phyloP scores from a whole-genome alignment of 352 stramenopile genomes.

The Pseudoperonospora humuli region DNA sequence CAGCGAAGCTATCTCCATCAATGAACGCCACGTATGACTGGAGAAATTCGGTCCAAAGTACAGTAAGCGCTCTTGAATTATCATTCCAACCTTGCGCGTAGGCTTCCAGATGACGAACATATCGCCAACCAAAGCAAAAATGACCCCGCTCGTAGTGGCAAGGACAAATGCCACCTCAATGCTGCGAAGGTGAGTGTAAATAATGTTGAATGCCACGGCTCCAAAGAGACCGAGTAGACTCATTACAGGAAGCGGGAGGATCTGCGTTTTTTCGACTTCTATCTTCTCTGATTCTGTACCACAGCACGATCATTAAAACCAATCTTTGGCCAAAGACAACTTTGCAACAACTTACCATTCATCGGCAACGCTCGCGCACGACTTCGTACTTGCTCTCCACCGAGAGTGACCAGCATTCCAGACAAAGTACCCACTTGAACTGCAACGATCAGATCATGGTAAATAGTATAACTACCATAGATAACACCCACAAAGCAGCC shows the following conservation, averaged over 20 bases:
- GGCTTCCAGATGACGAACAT: constrained; percentile 85
- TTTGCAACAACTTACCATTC: constrained; percentile 23
- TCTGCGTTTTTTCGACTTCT: constrained; percentile 50
- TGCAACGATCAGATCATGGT: constrained; percentile 64
- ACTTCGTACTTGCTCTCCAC: constrained; percentile 66
- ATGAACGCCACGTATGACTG: constrained; percentile 43
- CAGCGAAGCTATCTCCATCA: constrained; percentile 47
- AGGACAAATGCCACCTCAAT: constrained; percentile 80
- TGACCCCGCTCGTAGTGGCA: constrained; percentile 64
- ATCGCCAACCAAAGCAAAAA: constrained; percentile 69
- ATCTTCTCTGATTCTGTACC: constrained; percentile 31
- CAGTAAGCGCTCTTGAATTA: constrained; percentile 71
- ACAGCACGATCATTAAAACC: background rate
- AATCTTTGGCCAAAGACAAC: background rate
- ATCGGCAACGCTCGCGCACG: constrained; percentile 36
- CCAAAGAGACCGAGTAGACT: constrained; percentile 65
- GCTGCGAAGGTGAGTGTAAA: constrained; percentile 75
- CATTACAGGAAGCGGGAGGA: constrained; percentile 79
- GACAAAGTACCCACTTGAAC: constrained; percentile 80
- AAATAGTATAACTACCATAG: constrained; percentile 83
- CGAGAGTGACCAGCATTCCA: constrained; percentile 70
- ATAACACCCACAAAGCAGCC: constrained; percentile 84
- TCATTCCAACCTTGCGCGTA: constrained; percentile 67
- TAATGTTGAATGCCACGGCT: constrained; percentile 80
- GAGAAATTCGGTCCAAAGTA: constrained; percentile 53